Evolutionary conservation across 1,284 basidiomycete species (phyloP).

Genomic region (Ceratobasidium sp.): DNA sequence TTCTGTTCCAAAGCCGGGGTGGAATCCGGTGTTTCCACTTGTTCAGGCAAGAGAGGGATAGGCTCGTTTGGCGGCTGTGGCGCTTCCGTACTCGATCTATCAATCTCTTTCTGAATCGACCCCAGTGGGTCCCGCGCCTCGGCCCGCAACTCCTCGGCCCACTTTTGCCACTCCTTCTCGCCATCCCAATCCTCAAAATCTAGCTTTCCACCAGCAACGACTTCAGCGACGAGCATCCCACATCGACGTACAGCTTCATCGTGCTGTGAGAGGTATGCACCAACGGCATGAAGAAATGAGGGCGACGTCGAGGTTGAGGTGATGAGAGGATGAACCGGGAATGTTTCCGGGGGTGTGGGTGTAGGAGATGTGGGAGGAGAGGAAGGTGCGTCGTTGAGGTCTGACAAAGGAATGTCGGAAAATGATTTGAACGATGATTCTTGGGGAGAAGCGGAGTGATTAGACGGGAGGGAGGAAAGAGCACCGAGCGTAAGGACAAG

Average conservation of each 20-base stretch:
- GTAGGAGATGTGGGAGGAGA: constrained; percentile 56
- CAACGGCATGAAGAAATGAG: constrained; percentile 77
- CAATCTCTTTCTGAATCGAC: constrained; percentile 32
- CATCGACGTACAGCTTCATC: constrained; percentile 83
- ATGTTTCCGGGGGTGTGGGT: constrained; percentile 46
- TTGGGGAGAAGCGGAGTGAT: neutral
- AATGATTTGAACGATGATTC: neutral
- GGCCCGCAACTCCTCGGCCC: constrained; percentile 9
- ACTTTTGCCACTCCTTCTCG: constrained; percentile 41
- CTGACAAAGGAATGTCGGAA: constrained; percentile 54
- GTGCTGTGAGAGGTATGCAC: constrained; percentile 80
- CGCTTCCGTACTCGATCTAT: constrained; percentile 19
- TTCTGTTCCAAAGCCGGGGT: neutral
- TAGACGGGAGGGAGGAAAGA: constrained; percentile 20
- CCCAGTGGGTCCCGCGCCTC: neutral
- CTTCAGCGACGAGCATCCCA: constrained; percentile 93
- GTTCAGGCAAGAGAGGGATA: constrained; percentile 27
- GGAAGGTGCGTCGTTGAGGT: constrained; percentile 76
- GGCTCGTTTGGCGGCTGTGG: neutral
- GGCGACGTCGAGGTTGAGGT: constrained; percentile 60
- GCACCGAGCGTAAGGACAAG: constrained; percentile 19
- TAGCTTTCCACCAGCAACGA: constrained; percentile 77
- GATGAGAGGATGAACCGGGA: constrained; percentile 55
- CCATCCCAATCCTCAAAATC: constrained; percentile 89
- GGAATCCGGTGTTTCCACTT: constrained; percentile 38